Evolutionary conservation across 768 basidiomycete species (phyloP).

Genomic region (Leccinum subtestaceum): DNA sequence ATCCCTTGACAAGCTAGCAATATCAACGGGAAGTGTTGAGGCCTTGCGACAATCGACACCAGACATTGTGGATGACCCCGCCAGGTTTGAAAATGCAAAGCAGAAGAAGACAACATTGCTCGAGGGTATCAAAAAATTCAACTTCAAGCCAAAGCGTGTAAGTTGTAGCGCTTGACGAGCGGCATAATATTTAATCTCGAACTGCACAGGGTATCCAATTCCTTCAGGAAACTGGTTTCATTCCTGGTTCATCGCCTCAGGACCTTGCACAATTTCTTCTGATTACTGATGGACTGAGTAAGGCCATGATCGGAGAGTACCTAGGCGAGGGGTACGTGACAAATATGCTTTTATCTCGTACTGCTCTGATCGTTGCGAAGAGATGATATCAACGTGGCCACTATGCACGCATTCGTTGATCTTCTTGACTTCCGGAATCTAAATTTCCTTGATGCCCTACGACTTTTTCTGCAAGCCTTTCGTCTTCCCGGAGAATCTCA

Average conservation of each 20-base stretch:
- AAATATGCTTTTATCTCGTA: not conserved
- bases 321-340: conserved; percentile 86
- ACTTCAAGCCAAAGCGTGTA: conserved; percentile 97
- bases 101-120: conserved; percentile 92
- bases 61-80: conserved; percentile 85
- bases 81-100: conserved; percentile 90
- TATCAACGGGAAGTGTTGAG: conserved; percentile 48
- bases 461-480: conserved; percentile 91
- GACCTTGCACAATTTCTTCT: conserved; percentile 86
- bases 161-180: conserved; percentile 25
- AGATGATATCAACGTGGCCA: conserved; percentile 84
- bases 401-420: conserved; percentile 98
- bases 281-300: conserved; percentile 88
- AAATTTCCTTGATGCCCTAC: conserved; percentile 85
- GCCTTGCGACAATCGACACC: conserved; percentile 67
- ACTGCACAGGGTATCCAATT: conserved; percentile 77
- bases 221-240: conserved; percentile 84
- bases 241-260: conserved; percentile 63
- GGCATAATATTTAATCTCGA: not conserved
- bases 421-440: conserved; percentile 80
- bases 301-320: conserved; percentile 97
- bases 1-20: conserved; percentile 53
- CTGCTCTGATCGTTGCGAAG: conserved; percentile 39
- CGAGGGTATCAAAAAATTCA: conserved; percentile 97
- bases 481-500: conserved; percentile 96